A percentile compares a stretch with the other conserved stretches of the same genome.
These are phyloP conservation scores for Mycena galopus DNA, from an alignment of 768 basidiomycete species.

Conservation along the genomic window DNA sequence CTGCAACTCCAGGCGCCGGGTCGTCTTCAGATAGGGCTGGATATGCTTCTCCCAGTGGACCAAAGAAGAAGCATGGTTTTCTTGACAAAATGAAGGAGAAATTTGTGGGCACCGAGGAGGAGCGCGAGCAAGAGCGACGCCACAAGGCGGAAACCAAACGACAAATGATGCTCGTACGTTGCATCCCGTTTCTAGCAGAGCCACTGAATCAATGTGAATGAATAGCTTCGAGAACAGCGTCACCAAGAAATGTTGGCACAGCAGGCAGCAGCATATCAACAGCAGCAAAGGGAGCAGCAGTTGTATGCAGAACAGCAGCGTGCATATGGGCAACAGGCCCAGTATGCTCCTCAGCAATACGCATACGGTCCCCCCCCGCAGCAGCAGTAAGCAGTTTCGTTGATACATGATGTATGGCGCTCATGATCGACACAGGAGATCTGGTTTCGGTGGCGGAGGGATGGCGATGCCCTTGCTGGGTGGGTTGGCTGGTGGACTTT, in stretches of 20 bases:
- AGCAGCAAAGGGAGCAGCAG: conserved; percentile 40
- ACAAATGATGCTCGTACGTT: conserved; percentile 46
- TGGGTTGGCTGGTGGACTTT: conserved; percentile 49
- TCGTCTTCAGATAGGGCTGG: conserved; percentile 18
- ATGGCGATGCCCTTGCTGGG: conserved; percentile 53
- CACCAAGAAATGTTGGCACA: conserved; percentile 41
- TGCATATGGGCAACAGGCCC: conserved; percentile 36
- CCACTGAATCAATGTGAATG: not conserved
- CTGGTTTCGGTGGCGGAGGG: conserved; percentile 47
- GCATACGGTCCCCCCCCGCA: conserved; percentile 35
- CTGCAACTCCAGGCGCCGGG: not conserved
- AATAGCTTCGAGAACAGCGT: conserved; percentile 51
- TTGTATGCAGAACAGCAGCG: conserved; percentile 21
- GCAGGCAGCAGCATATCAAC: conserved; percentile 29
- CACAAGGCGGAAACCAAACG: conserved; percentile 38
- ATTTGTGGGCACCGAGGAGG: conserved; percentile 73
- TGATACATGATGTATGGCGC: not conserved
- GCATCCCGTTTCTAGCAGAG: not conserved
- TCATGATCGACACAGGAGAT: conserved; percentile 35
- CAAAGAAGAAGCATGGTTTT: conserved; percentile 61
- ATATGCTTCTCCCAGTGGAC: conserved; percentile 26
- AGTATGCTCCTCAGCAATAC: conserved; percentile 39
- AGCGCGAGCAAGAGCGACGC: conserved; percentile 61
- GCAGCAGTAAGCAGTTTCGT: conserved; percentile 35
- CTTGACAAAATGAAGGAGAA: conserved; percentile 75